phyloP scores from a whole-genome alignment of 108 stramenopile species.

The Licmophora abbreviata region DNA sequence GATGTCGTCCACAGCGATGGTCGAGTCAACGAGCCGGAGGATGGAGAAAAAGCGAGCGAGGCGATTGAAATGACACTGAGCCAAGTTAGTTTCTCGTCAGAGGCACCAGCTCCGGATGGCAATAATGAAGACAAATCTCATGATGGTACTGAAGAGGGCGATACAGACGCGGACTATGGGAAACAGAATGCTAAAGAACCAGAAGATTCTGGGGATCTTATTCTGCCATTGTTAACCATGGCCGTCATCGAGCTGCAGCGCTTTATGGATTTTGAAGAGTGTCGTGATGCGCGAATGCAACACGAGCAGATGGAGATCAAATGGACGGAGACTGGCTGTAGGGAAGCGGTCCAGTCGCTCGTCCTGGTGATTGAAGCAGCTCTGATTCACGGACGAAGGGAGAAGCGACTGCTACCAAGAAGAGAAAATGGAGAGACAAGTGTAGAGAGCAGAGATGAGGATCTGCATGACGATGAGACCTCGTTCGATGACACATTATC shows the following conservation, averaged over 20 bases:
- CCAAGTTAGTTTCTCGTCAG: too few relatives aligned
- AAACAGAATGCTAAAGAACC: slow-evolving; percentile 2
- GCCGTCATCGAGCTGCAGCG: slow-evolving; percentile 51
- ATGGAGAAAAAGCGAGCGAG: too few relatives aligned
- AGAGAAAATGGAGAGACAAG: slow-evolving; percentile 18
- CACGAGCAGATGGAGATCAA: slow-evolving; percentile 37
- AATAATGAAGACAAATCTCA: slow-evolving; percentile 3
- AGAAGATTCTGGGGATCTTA: slow-evolving; percentile 19
- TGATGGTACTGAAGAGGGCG: slow-evolving; percentile 21
- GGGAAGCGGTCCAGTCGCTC: slow-evolving; percentile 47
- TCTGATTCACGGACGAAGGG: slow-evolving; percentile 52
- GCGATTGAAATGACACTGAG: too few relatives aligned
- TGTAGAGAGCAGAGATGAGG: slow-evolving; percentile 14
- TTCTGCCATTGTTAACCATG: slow-evolving; percentile 40
- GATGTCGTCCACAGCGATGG: too few relatives aligned
- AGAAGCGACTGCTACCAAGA: slow-evolving; percentile 17
- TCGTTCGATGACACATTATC: slow-evolving; percentile 8
- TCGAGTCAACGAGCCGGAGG: too few relatives aligned
- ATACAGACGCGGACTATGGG: slow-evolving; percentile 10
- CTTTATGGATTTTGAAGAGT: slow-evolving; percentile 53
- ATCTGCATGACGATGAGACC: slow-evolving; percentile 39
- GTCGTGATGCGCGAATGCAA: slow-evolving; percentile 22
- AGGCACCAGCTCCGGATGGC: too few relatives aligned
- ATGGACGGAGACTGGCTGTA: slow-evolving; percentile 57
- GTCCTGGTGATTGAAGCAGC: slow-evolving; percentile 73